Evolutionary conservation across 495 filamentous ascomycete genomes (phyloP), one percentile per base, ranked within the genome.

Genomic region (Aspergillus egyptiacus): DNA sequence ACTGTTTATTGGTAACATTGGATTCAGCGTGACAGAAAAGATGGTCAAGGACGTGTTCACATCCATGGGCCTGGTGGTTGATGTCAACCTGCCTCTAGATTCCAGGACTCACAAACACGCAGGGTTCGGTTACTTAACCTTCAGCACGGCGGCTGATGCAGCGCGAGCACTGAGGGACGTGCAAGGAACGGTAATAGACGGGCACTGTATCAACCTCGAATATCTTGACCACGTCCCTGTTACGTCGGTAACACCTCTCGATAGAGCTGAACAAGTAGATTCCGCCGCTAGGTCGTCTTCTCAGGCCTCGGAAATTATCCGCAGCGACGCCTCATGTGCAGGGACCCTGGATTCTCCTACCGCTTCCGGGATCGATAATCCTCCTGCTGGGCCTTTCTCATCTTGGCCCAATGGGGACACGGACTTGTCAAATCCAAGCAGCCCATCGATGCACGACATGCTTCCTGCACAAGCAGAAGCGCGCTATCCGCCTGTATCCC

Each of bases 1-100:
- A n/a, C 23, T 99, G 32, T 99, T 95, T 60, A 82, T 96, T 48
- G 93, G 91, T 51, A 99, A 99, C 67, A 70, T 99, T 23, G 80
- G 84, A 13, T 99, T 89, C 65, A 81, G 86, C 28, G 86, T 82
- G 48, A 83, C 82, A 47, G 83, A 91, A 67, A 78, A 83, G 18
- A 73, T 76, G 50, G 72, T 99, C 36, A 72, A 73, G 42, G 81
- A 84, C 47, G 83, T 84, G 61, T 97, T 97, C 67, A 78, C 79
- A 58, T 77, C 82, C 35, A 82, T 85, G 60, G 81, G 80, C 19
- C 74, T 75, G 48, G 80, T 94, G 63, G 76, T 81, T 51, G 78
- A 82, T 53, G 80, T 96, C 31, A 78, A 87, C 55, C 79, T 99
- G 38, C 91, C 91, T n/a, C 87, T 85, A 33, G 90, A 96, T 57